These are phyloP conservation scores for Anacardium occidentale DNA, from an alignment of 345 rosid genomes.

Conservation along the genomic window DNA sequence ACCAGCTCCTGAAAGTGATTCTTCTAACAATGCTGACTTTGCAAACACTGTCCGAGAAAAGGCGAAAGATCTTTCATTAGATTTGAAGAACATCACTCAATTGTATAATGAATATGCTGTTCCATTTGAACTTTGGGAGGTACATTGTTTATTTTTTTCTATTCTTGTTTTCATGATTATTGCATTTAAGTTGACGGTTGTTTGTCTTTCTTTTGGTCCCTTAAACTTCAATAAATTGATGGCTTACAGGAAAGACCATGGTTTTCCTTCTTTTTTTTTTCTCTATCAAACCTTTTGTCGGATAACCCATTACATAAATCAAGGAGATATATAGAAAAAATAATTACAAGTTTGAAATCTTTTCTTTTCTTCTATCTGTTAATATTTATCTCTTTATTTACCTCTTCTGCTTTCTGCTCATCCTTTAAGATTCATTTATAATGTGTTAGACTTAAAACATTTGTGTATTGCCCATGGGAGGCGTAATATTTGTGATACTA, in stretches of 20 bases:
- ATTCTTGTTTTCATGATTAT: constrained; percentile 13
- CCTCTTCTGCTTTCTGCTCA: too few relatives aligned
- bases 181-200: neutral
- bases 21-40: constrained; percentile 40
- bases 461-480: neutral
- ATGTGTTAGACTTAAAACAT: too few relatives aligned
- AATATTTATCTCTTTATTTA: too few relatives aligned
- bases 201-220: neutral
- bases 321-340: neutral
- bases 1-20: constrained; percentile 35
- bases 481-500: neutral
- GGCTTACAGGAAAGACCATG: constrained; percentile 1
- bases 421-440: too few relatives aligned
- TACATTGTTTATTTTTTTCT: constrained; percentile 28
- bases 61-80: constrained; percentile 83
- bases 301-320: neutral
- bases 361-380: neutral
- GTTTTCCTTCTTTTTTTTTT: neutral
- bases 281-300: neutral
- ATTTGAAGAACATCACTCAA: constrained; percentile 91
- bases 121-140: constrained; percentile 99
- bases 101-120: constrained; percentile 95
- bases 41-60: constrained; percentile 66
- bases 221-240: neutral
- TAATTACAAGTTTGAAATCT: neutral